Evolutionary conservation across 176 grass and related monocot genomes (phyloP), one percentile per base, ranked within the genome.

Genomic region (Carex parvula): DNA sequence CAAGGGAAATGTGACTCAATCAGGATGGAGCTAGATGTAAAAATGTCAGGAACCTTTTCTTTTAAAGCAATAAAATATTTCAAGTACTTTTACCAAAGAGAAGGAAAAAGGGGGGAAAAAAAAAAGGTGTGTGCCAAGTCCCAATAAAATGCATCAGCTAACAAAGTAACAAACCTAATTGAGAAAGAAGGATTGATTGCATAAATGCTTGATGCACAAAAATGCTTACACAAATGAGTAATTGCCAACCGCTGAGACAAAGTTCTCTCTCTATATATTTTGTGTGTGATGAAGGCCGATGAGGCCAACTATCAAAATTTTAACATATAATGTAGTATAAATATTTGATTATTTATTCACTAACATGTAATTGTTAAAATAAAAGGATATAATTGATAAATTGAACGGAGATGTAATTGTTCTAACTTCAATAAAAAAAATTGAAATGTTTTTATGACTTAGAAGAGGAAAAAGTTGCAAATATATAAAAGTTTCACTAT

Each of bases 111-210:
- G 24, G 6, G 0, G 3, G 11, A 78, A 33, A 52, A 78, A 33
- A 52, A 24, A 64, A 33, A n/a, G 30, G 7, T 61, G 17, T 26
- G 24, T 32, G 32, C 0, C 12, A 39, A 81, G 29, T 29, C 53
- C 79, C 79, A 42, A 64, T 33, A 35, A 81, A n/a, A 81, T 81
- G 35, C 78, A 81, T 41, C 55, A 80, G 53, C 18, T 7, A 77
- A 17, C 37, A 78, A 30, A 50, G 46, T 50, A 50, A 81, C 78
- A 37, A 41, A 81, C 16, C 58, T n/a, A 54, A 75, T 75, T 53
- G 4, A 75, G 46, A 54, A 8, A 15, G 7, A 26, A 24, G 11
- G 44, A 75, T 54, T 75, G 54, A 16, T 54, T 54, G 21, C 12
- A 29, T 22, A 29, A 75, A 50, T 74, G 70, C 39, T 74, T 50